phyloP scores from a whole-genome alignment of 2,329 filamentous ascomycete genomes.

The Verticillium isaacii region DNA sequence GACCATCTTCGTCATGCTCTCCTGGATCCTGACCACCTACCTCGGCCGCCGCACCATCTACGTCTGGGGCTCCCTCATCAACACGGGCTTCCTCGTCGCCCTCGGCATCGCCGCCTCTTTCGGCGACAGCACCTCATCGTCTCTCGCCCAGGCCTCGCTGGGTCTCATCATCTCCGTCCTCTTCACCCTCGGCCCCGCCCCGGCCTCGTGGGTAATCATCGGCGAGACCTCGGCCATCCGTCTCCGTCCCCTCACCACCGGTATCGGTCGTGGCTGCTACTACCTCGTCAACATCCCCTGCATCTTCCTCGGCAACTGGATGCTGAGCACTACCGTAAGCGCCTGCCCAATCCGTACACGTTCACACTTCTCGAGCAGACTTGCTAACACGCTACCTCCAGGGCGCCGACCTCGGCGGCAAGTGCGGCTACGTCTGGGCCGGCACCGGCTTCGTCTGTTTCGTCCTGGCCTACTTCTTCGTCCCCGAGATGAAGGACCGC shows the following conservation, averaged over 20 bases:
- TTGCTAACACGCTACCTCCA: conserved; percentile 20
- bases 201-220: conserved; percentile 63
- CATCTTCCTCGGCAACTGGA: conserved; percentile 57
- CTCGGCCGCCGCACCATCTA: conserved; percentile 47
- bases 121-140: conserved; percentile 30
- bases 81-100: conserved; percentile 46
- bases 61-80: conserved; percentile 44
- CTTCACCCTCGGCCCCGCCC: conserved; percentile 58
- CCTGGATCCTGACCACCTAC: conserved; percentile 44
- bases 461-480: conserved; percentile 38
- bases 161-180: conserved; percentile 62
- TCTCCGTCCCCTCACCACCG: conserved; percentile 60
- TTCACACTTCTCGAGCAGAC: not conserved
- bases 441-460: conserved; percentile 53
- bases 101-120: conserved; percentile 57
- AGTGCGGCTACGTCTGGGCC: conserved; percentile 57
- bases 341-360: not conserved
- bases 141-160: conserved; percentile 54
- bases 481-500: conserved; percentile 54
- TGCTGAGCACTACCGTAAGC: conserved; percentile 46
- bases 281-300: conserved; percentile 62
- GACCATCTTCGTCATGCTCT: conserved; percentile 48
- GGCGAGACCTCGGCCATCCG: conserved; percentile 62
- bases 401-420: conserved; percentile 43
- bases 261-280: conserved; percentile 58